Base-by-base conservation (phyloP, 129 eudicot genomes). In the Logfia minima region DNA sequence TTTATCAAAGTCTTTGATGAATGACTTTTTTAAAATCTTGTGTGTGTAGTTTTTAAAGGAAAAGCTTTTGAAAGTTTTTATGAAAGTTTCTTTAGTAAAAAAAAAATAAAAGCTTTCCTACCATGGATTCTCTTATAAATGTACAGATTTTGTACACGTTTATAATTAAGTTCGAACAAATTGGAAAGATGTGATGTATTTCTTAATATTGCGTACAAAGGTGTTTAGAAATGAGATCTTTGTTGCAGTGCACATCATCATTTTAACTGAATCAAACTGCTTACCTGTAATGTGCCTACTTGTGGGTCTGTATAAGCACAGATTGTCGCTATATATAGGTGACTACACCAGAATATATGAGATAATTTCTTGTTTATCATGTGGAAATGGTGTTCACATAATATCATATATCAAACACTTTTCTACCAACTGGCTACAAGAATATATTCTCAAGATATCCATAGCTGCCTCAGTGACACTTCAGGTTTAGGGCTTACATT, bases 361-460 rank as follows among this genome's bases (percentile, higher is more conserved):
- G 79, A 80, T 67, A 80, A 80, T 34, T 56, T 74, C 16, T 74
- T 41, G 64, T 21, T 67, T 29, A 28, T 66, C 69, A 80, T 80
- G 84, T 74, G 75, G 84, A 80, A 80, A 74, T 67, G 70, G 78
- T 74, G 84, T 80, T 80, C 75, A 80, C 84, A 80, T 80, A 68
- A 29, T 80, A 74, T 80, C 75, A 58, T 43, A 26, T 74, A 28
- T 68, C 63, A 65, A 70, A 5, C 23, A 79, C 62, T 67, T 78
- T 75, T 80, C 39, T 61, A 61, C 51, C 84, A 75, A 84, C 68
- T 85, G 74, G 77, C 79, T 51, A 43, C 34, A 35, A 28, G 88
- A 60, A 84, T 88, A 66, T 67, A 80, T 84, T 82, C 83, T 84
- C 52, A 73, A 55, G 16, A 71, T 52, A 51, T 75, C 75, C 83